Evolutionary conservation across 495 filamentous ascomycete species (phyloP), one percentile per base, ranked within the genome.

Genomic region (Jackrogersella minutella): DNA sequence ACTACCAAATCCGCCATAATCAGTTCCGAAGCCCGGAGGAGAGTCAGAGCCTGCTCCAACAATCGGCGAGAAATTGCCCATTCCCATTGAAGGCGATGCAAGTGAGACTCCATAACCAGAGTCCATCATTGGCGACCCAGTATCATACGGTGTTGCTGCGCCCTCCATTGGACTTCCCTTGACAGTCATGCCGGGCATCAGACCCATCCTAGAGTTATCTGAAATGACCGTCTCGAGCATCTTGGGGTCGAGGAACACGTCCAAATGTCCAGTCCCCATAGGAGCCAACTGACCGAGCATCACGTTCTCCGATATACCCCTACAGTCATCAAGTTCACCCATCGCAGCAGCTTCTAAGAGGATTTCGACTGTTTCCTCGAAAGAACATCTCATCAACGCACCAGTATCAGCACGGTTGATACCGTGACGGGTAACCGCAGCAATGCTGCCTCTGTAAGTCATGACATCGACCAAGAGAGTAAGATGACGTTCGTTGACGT

Each of bases 301-400:
- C 78, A 99, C 87, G 77, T 99, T 99, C 81, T 99, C 95, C 0
- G 94, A 97, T 21, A 99, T 91, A 81, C 95, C 95, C 58, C 92
- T 90, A 81, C 96, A 98, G 76, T 99, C 94, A 70, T 99, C 95
- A 16, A 98, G 84, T 76, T 99, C 95, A 73, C 95, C 95, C 39
- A 90, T 88, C 37, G 92, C 91, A 37, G 95, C 95, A 34, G 95
- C 95, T 61, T 99, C 95, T 26, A 97, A 84, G 22, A 99, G 81
- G 79, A 99, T 99, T 74, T 99, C 95, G 30, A 99, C 95, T 0
- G 95, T 99, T 72, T 99, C 96, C 80, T 99, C 95, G 79, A 99
- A 99, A 7, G 95, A 99, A 82, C 95, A 99, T 74, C 95, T 89
- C 95, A 99, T 99, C 71, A 99, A 82, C 1, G 95, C 95, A 81